Conservation (phyloP, 148 eudicot genomes). For the Chenopodium formosanum region DNA sequence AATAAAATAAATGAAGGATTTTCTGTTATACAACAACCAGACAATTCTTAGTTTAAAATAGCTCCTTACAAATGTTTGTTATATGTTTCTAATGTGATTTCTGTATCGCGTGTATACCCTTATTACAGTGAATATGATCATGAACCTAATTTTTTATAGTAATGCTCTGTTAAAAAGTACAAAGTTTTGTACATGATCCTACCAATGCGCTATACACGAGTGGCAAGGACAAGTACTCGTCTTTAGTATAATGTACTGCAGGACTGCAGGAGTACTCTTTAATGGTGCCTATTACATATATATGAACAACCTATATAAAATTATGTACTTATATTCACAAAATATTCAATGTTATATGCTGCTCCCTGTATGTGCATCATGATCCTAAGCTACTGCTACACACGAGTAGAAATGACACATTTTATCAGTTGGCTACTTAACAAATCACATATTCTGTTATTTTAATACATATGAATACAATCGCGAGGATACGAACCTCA, state of each 20-base stretch:
- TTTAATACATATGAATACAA: no score
- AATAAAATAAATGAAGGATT: neutral
- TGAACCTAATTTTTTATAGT: neutral
- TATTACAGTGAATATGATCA: neutral
- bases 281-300: no score
- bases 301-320: no score
- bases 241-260: neutral
- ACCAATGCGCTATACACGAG: neutral
- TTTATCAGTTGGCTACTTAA: no score
- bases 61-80: neutral
- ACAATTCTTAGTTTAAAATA: neutral
- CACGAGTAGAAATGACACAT: no score
- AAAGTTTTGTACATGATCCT: neutral
- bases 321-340: no score
- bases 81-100: constrained; percentile 1
- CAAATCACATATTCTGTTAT: no score
- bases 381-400: no score
- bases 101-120: neutral
- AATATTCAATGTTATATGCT: no score
- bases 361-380: no score
- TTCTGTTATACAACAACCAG: neutral
- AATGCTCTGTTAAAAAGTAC: neutral
- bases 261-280: neutral
- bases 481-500: no score
- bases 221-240: neutral